Evolutionary conservation across 805 yeast genomes (phyloP), one percentile per base, ranked within the genome.

Genomic region (Barnettozyma pratensis): DNA sequence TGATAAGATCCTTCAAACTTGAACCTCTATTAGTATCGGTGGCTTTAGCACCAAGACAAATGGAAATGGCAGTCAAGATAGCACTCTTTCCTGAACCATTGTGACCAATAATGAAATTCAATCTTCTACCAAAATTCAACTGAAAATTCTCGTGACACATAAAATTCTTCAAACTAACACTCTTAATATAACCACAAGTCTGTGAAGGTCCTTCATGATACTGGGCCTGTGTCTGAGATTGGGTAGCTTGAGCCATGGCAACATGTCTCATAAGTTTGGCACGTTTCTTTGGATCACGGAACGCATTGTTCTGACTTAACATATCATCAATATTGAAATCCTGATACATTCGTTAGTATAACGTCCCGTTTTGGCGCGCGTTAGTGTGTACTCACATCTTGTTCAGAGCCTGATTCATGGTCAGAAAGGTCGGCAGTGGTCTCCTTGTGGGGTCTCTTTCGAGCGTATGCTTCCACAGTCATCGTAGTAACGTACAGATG

Each of bases 1-100:
- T 81, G 46, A 94, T 86, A 47, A 92, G 69, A 42, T 78, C 80
- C 54, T 79, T 81, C 42, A 88, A 69, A 8, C 83, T 77, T 12
- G 79, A 70, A 6, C 96, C 97, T 64, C 99, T 77, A 59, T 85
- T 87, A 0, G 99, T 92, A 44, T 82, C 88, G 25, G 82, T 73
- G 1, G 97, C 97, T 57, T 83, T 85, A 1, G 95, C 94, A 25
- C 97, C 97, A 2, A 92, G 66, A 2, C 96, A 92, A 5, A 89
- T 83, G 7, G 91, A 81, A 2, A 91, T 80, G 0, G 96, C 97
- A 0, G 97, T 89, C 50, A 91, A 68, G 19, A 91, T 76, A 1
- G 97, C 96, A 61, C 88, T 79, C 61, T 91, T 91, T 31, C 98
- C 98, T 37, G 91, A 81, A 3, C 98, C 98, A 60, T 91, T 91